Base-by-base conservation (phyloP, 1,139 yeast genomes). In the Chernovozyma sophiae-reginae region DNA sequence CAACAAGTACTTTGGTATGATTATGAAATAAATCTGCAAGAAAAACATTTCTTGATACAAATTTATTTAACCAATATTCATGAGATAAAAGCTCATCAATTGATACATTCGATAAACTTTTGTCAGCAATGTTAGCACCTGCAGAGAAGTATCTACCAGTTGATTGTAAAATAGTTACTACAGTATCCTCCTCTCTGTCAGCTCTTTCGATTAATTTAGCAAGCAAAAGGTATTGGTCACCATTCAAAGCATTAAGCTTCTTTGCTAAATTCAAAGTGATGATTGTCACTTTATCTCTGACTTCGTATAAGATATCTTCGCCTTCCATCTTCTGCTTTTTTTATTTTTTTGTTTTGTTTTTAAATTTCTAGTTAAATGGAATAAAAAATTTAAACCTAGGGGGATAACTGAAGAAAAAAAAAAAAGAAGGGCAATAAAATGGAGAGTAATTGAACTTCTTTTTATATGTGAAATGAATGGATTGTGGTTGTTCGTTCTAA, bases 101-200 rank as follows among this genome's bases (percentile, higher is more conserved):
- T 8, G 49, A 50, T 8, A 51, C 53, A 1, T 53, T 38, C 15
- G 53, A 40, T 34, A 62, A 33, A 10, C 59, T 57, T 32, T 44
- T 49, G 39, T 62, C 70, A 18, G 58, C 51, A 42, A 86, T 75
- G 55, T 86, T 81, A 23, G 96, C 96, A 28, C 97, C 97, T 5
- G 96, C 86, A 26, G 90, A 81, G 57, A 87, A 87, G 56, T 72
- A 85, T 45, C 81, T 69, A 2, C 96, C 96, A 0, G 84, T 69
- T 27, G 87, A 69, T 51, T 79, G 83, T 38, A 87, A 60, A 38
- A 86, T 62, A 2, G 96, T 87, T 25, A 78, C 73, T 8, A 74
- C 57, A 0, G 94, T 81, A 24, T 70, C 71, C 31, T 77, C 78
- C 43, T 86, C 83, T n/a, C 64, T 56, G 43, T 85, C 81, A 1